phyloP scores from a whole-genome alignment of 805 yeast genomes.

The Cyberlindnera xylosilytica region DNA sequence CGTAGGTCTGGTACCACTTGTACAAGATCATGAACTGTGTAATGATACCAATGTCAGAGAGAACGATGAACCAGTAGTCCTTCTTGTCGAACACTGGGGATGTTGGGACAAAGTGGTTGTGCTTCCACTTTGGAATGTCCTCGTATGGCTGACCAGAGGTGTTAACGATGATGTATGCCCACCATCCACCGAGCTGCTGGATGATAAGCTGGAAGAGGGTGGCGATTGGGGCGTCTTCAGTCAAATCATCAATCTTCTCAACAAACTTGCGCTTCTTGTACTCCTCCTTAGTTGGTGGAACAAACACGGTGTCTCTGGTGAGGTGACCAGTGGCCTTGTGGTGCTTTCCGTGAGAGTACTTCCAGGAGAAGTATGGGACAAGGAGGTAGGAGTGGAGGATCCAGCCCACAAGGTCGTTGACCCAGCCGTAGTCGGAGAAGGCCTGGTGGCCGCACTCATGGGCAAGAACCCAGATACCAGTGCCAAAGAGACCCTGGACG shows the following conservation, averaged over 20 bases:
- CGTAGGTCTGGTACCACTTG: slow-evolving; percentile 47
- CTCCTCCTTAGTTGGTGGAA: slow-evolving; percentile 52
- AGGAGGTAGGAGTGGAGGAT: slow-evolving; percentile 52
- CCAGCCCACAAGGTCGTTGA: slow-evolving; percentile 61
- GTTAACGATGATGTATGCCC: slow-evolving; percentile 46
- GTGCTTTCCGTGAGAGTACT: slow-evolving; percentile 56
- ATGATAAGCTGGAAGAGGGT: slow-evolving; percentile 40
- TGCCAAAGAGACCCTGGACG: slow-evolving; percentile 46
- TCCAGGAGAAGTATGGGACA: slow-evolving; percentile 65
- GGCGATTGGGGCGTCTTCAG: slow-evolving; percentile 54
- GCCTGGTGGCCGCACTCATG: slow-evolving; percentile 68
- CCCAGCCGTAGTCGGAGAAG: slow-evolving; percentile 49
- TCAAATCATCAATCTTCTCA: slow-evolving; percentile 24
- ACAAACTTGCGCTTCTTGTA: slow-evolving; percentile 32
- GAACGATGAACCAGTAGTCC: slow-evolving; percentile 52
- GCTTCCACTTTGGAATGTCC: slow-evolving; percentile 39
- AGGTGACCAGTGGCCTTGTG: slow-evolving; percentile 64
- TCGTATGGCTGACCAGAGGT: slow-evolving; percentile 54
- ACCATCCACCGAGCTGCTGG: slow-evolving; percentile 59
- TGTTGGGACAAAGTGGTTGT: slow-evolving; percentile 52
- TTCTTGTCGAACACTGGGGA: slow-evolving; percentile 53
- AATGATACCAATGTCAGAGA: slow-evolving; percentile 55
- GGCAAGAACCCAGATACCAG: slow-evolving; percentile 61
- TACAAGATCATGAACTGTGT: slow-evolving; percentile 43
- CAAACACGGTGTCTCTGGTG: slow-evolving; percentile 56